Evolutionary conservation across 2,329 filamentous ascomycete species (phyloP), one percentile per base, ranked within the genome.

Genomic region (Fusarium euwallaceae): DNA sequence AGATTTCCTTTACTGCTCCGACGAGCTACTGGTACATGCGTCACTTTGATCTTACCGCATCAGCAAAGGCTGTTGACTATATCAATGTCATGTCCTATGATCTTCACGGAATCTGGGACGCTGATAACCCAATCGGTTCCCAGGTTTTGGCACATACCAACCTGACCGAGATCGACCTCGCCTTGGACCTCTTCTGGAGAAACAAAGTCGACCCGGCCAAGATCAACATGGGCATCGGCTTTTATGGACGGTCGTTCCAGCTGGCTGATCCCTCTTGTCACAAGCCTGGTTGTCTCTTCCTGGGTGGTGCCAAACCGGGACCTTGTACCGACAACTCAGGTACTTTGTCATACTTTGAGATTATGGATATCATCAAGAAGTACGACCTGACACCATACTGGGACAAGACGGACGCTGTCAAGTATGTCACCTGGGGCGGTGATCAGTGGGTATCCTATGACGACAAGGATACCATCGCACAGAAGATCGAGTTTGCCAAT

Each of bases 171-270:
- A 87, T 88, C 20, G 78, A 85, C 6, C 34, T 73, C 0, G 80
- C 81, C 0, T 61, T 87, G 0, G 81, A 87, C 3, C 82, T 88
- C 0, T 77, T 88, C 12, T 88, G 86, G 86, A 80, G 85, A 8
- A 83, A 81, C 48, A 73, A 82, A 32, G 77, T 89, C 16, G 9
- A 62, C 2, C 73, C 79, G 0, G 80, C 87, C 0, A 86, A 88
- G 66, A 72, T 89, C 6, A 79, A 78, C 12, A 67, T 88, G 14
- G 86, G 87, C 0, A 32, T 84, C 8, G 83, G 80, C 3, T 87
- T 85, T 66, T 87, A 87, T 67, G 84, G 84, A 1, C 68, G 78
- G 6, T 41, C 63, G 2, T 78, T 80, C 55, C 12, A 60, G 34
- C 69, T 78, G 4, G 65, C 65, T 6, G 65, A 73, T 56, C 62